Evolutionary conservation across 2,329 filamentous ascomycete genomes (phyloP), one percentile per base, ranked within the genome.

Genomic region (Stemphylium lycopersici): DNA sequence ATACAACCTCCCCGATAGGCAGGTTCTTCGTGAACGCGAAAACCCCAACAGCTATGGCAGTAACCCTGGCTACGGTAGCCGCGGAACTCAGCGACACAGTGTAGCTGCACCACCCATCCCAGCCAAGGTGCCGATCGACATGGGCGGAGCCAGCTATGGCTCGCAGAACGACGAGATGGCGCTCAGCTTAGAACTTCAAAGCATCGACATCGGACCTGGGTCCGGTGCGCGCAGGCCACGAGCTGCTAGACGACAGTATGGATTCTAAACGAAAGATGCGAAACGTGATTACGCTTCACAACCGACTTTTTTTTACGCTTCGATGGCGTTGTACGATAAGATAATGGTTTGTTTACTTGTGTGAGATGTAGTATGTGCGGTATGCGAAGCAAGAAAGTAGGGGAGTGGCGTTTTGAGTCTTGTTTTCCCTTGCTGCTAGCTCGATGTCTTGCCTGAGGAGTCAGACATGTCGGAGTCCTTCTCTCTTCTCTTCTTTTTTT

Each of bases 171-270:
- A 49, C 22, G 54, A 81, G 52, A 80, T 81, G 73, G 84, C 87
- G 16, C 76, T 93, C 47, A 83, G 89, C 74, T 81, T 90, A 59
- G 90, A 93, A 76, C 83, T 93, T 80, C 86, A 74, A 57, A 76
- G 71, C 59, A 79, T 80, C 56, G 78, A 81, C 57, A 75, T 81
- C 57, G 77, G 79, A 11, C 64, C 69, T 22, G 63, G 68, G 4
- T 59, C 63, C 46, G 65, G 64, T 6, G 60, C 66, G 60, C 45
- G 63, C 33, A 49, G 56, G 52, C 49, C 60, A 54, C 48, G 62
- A 12, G 45, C 52, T 13, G 40, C 44, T 48, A 54, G 59, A 52
- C 49, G 59, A 42, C 52, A 54, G 36, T 61, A 61, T 44, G 59
- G 59, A 20, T 61, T 41, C 36, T 61, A 43, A 43, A 52, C 37